Base-by-base conservation (phyloP, 2,329 filamentous ascomycete genomes). In the Claviceps pazoutovae region DNA sequence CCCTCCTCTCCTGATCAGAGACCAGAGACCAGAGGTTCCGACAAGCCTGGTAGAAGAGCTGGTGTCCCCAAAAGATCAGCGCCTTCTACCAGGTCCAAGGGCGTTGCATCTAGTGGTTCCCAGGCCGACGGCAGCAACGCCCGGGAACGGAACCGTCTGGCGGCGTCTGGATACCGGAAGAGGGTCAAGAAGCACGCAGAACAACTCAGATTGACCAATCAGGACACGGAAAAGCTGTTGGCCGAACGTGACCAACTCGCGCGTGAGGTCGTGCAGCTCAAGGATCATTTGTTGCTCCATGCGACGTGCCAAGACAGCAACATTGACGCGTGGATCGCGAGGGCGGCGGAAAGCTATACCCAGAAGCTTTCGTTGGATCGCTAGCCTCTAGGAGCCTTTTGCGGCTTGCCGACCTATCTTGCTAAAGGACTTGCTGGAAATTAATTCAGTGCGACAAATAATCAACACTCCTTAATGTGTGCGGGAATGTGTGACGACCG, bases 141-240 rank as follows among this genome's bases (percentile, higher is more conserved):
- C 5, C 51, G 48, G 2, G 51, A 53, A 26, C 48, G 51, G 17
- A 53, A 48, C 30, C 51, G 51, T n/a, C n/a, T 43, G 5, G 48
- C 51, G 6, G 51, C 51, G 4, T 48, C 37, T 23, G 48, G 48
- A 14, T 53, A 48, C 23, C 51, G 51, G 8, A 53, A 48, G 21
- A 23, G 44, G 1, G 26, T 17, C 37, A 53, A 53, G 42, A 44
- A 53, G 38, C 46, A 36, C 0, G 38, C 30, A 16, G 43, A 48
- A 16, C 38, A 46, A 30, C 51, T 53, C 4, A 48, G 47, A 16
- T 17, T 23, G 23, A 17, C 11, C 5, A 53, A 50, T 38, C 13
- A 19, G 21, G 37, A 41, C 26, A 30, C 26, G 7, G 26, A 30
- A 30, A 30, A 30, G 42, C 48, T 50, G 16, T 34, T 37, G 26